Evolutionary conservation across 2,329 filamentous ascomycete genomes (phyloP).

Genomic region (Exophiala sp.): DNA sequence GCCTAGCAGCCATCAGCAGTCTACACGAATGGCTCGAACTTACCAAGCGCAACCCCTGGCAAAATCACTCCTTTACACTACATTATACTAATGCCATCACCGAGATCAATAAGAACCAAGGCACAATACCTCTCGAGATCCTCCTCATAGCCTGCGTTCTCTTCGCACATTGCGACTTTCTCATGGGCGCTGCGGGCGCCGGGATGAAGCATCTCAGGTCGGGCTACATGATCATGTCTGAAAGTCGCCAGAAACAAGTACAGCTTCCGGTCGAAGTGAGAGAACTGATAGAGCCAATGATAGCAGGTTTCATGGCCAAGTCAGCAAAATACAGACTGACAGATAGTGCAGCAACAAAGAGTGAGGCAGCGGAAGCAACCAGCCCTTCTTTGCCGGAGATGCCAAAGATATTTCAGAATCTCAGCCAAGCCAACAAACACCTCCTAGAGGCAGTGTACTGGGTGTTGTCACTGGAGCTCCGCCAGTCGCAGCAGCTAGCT

Average conservation of each 20-base stretch:
- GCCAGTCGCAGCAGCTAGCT: slow-evolving; percentile 10
- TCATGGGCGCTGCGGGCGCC: slow-evolving; percentile 18
- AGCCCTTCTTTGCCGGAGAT: slow-evolving; percentile 15
- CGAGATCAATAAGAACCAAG: slow-evolving; percentile 17
- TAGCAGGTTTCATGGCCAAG: slow-evolving; percentile 17
- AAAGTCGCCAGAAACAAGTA: slow-evolving; percentile 12
- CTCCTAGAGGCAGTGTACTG: slow-evolving; percentile 17
- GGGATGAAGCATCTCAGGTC: slow-evolving; percentile 17
- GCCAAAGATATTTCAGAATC: slow-evolving; percentile 16
- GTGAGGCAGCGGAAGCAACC: neutral
- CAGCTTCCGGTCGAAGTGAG: slow-evolving; percentile 9
- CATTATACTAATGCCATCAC: slow-evolving; percentile 21
- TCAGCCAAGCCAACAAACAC: slow-evolving; percentile 13
- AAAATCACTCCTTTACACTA: slow-evolving; percentile 16
- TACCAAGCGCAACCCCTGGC: slow-evolving; percentile 18
- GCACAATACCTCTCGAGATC: slow-evolving; percentile 15
- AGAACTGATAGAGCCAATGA: slow-evolving; percentile 17
- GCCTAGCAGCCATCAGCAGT: slow-evolving; percentile 17
- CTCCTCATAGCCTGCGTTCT: slow-evolving; percentile 18
- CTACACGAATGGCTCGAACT: slow-evolving; percentile 21
- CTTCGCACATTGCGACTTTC: slow-evolving; percentile 20
- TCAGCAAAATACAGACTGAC: slow-evolving; percentile 12
- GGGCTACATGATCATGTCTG: slow-evolving; percentile 16
- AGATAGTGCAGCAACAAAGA: slow-evolving; percentile 3
- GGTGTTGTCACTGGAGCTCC: slow-evolving; percentile 16